phyloP scores from a whole-genome alignment of 495 filamentous ascomycete genomes.

The Filosporella fistucella region DNA sequence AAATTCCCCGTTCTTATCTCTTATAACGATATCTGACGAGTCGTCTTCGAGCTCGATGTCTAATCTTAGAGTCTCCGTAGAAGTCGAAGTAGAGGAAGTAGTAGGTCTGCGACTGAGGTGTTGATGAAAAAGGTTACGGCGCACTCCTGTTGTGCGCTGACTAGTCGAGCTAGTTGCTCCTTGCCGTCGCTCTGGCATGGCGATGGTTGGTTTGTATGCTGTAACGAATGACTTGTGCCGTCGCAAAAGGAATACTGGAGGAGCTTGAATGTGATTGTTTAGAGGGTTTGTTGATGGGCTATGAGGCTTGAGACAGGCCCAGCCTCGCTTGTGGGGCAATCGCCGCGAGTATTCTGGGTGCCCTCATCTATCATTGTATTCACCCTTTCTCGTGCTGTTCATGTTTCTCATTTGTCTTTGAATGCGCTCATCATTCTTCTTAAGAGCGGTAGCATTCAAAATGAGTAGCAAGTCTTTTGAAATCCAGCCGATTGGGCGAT shows the following conservation, averaged over 20 bases:
- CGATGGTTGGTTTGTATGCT: no score
- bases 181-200: slow-evolving; percentile 22
- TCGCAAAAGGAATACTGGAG: no score
- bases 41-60: slow-evolving; percentile 35
- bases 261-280: no score
- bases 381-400: no score
- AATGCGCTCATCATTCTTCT: no score
- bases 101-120: slow-evolving; percentile 65
- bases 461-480: slow-evolving; percentile 42
- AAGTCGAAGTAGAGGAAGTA: slow-evolving; percentile 38
- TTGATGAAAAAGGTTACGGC: slow-evolving; percentile 72
- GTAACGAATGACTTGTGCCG: no score
- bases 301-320: no score
- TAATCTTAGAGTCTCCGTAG: slow-evolving; percentile 25
- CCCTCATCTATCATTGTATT: no score
- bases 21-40: slow-evolving; percentile 67
- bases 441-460: background rate
- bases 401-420: no score
- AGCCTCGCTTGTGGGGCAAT: background rate
- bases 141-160: slow-evolving; percentile 25
- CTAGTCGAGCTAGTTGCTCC: background rate
- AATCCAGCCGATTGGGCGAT: slow-evolving; percentile 58
- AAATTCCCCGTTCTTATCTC: slow-evolving; percentile 70
- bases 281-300: no score
- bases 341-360: no score